Evolutionary conservation across 345 rosid genomes (phyloP).

Genomic region (Sonneratia caseolaris): DNA sequence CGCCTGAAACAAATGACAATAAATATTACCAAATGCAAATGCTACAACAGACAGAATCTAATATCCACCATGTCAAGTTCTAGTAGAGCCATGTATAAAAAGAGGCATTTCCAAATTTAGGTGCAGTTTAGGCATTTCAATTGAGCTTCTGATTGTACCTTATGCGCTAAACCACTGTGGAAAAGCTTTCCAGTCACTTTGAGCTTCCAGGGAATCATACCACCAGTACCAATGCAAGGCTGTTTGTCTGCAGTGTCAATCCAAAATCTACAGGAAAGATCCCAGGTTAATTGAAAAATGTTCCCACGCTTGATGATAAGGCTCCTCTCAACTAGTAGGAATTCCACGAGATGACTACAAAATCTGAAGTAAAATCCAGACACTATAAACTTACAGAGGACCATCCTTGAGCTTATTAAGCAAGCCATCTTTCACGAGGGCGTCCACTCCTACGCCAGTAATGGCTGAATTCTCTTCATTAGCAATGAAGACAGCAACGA

Average conservation of each 20-base stretch:
- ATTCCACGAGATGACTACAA: neutral
- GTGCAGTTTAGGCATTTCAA: neutral
- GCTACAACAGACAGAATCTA: neutral
- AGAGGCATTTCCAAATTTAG: neutral
- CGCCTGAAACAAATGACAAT: slow-evolving; percentile 38
- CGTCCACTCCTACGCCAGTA: slow-evolving; percentile 87
- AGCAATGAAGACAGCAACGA: slow-evolving; percentile 89
- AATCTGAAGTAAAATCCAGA: neutral
- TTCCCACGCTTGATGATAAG: neutral
- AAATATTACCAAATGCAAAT: neutral
- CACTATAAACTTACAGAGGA: slow-evolving; percentile 37
- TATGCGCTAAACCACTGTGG: slow-evolving; percentile 92
- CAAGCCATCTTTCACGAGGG: slow-evolving; percentile 62
- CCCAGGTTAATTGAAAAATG: neutral
- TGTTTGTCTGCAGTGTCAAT: slow-evolving; percentile 98
- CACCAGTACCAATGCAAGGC: slow-evolving; percentile 98
- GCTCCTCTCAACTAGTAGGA: neutral
- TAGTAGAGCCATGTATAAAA: neutral
- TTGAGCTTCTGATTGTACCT: slow-evolving; percentile 29
- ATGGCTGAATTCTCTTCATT: slow-evolving; percentile 84
- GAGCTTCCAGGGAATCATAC: slow-evolving; percentile 96
- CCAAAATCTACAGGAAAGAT: slow-evolving; percentile 54
- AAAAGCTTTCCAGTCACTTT: slow-evolving; percentile 85
- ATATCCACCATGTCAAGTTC: neutral
- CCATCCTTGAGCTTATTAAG: slow-evolving; percentile 86